Evolutionary conservation across 1,139 yeast species (phyloP), one percentile per base, ranked within the genome.

Genomic region (Zygoascus sp.): DNA sequence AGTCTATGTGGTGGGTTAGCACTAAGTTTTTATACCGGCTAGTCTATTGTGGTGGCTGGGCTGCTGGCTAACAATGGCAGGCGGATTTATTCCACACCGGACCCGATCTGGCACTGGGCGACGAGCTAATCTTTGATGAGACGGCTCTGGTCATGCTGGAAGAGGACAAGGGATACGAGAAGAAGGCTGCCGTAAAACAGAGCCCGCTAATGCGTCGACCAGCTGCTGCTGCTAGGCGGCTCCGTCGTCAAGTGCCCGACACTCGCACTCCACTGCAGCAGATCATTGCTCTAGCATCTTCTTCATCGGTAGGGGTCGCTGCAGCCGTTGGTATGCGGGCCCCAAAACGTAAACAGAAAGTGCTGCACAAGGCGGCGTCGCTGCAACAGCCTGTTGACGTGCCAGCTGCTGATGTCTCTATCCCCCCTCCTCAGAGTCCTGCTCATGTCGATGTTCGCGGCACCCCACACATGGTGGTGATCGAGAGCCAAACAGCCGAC

Each of bases 1-100:
- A 15, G 48, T 63, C 34, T 49, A 74, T 19, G 66, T 75, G 2
- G 67, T 67, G 10, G 60, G 67, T 9, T 70, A 67, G 48, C n/a
- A 22, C 3, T 30, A 8, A 9, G 11, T 30, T 16, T 30, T 30
- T 30, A 30, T 30, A 30, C 27, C 27, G 10, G 7, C 10, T 23
- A 10, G 27, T 56, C n/a, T n/a, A 37, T 13, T 10, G 13, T 13
- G 27, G 39, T 35, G 25, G 39, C 39, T 16, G 23, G 40, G 28
- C 13, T 10, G 11, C 10, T 8, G 10, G 13, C 28, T 25, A n/a
- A 25, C n/a, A 25, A 22, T 20, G 25, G 2, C 34, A 40, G 43
- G 36, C 27, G 2, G 43, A 30, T 10, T 20, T 40, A 21, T 40
- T 40, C 15, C 37, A 17, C 8, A 30, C 25, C 28, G 32, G 19